Conservation (phyloP, 2,329 filamentous ascomycete genomes). For the Aspergillus ustus region DNA sequence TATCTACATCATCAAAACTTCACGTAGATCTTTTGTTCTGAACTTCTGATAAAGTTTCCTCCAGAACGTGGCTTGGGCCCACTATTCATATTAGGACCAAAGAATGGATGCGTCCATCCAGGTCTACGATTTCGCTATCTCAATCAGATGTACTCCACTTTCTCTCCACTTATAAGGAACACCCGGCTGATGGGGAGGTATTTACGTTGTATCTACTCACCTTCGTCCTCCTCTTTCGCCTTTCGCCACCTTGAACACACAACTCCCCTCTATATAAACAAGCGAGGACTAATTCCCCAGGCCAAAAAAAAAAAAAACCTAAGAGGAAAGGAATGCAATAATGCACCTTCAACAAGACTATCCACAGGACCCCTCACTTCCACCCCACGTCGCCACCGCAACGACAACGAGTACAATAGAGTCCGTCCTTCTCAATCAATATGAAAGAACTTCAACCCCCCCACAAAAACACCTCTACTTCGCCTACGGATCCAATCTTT, state of each 20-base stretch:
- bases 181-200: neutral
- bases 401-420: neutral
- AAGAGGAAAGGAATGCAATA: neutral
- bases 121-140: conserved; percentile 1
- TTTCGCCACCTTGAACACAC: neutral
- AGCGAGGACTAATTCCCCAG: neutral
- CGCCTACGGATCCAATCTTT: conserved; percentile 51
- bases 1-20: neutral
- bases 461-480: conserved; percentile 44
- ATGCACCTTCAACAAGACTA: conserved; percentile 19
- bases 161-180: neutral
- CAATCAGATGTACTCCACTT: conserved; percentile 1
- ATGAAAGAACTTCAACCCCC: conserved; percentile 18
- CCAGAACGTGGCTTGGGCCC: neutral
- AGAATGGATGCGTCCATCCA: neutral
- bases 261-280: neutral
- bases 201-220: neutral
- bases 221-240: neutral
- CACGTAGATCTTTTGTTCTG: neutral
- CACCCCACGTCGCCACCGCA: neutral
- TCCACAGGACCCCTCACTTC: neutral
- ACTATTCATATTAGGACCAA: conserved; percentile 5
- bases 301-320: neutral
- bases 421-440: neutral
- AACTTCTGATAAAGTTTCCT: conserved; percentile 1